Evolutionary conservation across 176 grass and related monocot species (phyloP).

Genomic region (Zizania latifolia): DNA sequence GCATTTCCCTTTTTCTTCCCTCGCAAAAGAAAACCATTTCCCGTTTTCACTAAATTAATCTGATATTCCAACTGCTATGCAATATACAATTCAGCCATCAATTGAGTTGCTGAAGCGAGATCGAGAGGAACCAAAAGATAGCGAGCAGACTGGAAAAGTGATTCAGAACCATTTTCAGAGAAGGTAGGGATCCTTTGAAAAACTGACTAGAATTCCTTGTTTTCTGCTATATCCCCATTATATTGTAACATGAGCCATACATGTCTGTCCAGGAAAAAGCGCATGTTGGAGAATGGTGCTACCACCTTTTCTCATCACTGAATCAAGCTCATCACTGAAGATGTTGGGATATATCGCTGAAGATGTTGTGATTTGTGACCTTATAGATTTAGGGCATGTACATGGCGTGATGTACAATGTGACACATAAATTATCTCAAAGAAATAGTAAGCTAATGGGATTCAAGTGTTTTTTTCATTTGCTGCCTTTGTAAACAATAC

Average conservation of each 20-base stretch:
- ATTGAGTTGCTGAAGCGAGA: neutral
- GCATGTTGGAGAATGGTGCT: constrained; percentile 3
- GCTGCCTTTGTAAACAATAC: no score
- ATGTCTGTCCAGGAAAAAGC: constrained; percentile 20
- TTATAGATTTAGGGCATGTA: neutral
- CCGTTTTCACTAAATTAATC: neutral
- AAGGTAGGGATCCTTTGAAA: constrained; percentile 17
- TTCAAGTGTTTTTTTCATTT: no score
- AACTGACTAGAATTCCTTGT: neutral
- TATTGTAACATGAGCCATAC: neutral
- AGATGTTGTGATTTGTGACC: neutral
- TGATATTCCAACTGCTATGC: neutral
- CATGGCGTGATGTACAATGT: no score
- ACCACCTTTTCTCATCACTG: neutral
- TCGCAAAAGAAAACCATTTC: neutral
- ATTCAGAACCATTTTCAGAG: constrained; percentile 30
- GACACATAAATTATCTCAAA: no score
- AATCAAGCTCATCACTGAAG: neutral
- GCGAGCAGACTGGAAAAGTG: neutral
- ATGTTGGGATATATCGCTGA: neutral
- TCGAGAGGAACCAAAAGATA: neutral
- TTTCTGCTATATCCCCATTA: neutral
- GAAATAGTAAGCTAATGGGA: no score
- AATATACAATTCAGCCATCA: neutral
- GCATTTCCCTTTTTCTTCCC: neutral